Conservation (phyloP, 768 basidiomycete species). For the Chlorophyllum brunneum region DNA sequence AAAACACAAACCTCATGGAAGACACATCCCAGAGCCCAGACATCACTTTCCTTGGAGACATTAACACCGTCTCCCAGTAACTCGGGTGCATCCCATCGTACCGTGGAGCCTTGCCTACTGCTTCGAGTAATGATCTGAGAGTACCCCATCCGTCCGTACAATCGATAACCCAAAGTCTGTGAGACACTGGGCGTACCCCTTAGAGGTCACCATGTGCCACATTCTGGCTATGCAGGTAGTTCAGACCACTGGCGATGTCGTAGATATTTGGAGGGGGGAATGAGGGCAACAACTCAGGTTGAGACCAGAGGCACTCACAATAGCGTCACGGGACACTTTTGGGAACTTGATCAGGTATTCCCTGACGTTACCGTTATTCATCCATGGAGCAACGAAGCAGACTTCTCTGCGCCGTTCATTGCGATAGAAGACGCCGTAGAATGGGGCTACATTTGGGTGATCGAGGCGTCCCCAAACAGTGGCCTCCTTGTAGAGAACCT, state of each 20-base stretch:
- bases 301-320: neutral
- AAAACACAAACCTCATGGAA: constrained; percentile 17
- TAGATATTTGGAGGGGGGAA: no score
- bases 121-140: neutral
- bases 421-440: constrained; percentile 6
- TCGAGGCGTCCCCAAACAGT: constrained; percentile 1
- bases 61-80: constrained; percentile 4
- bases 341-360: constrained; percentile 1
- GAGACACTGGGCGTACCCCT: constrained; percentile 17
- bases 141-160: constrained; percentile 6
- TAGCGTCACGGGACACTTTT: neutral
- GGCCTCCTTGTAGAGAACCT: constrained; percentile 16
- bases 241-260: constrained; percentile 15
- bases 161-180: constrained; percentile 19
- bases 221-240: constrained; percentile 16
- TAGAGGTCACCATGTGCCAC: constrained; percentile 19
- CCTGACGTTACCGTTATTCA: constrained; percentile 5
- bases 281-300: no score
- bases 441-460: constrained; percentile 9
- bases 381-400: no score
- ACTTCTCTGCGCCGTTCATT: constrained; percentile 1
- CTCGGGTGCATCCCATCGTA: constrained; percentile 21
- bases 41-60: constrained; percentile 12
- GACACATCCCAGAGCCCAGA: constrained; percentile 19
- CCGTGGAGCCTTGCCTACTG: neutral